phyloP scores from a whole-genome alignment of 768 basidiomycete species.

The Russula olivacea region DNA sequence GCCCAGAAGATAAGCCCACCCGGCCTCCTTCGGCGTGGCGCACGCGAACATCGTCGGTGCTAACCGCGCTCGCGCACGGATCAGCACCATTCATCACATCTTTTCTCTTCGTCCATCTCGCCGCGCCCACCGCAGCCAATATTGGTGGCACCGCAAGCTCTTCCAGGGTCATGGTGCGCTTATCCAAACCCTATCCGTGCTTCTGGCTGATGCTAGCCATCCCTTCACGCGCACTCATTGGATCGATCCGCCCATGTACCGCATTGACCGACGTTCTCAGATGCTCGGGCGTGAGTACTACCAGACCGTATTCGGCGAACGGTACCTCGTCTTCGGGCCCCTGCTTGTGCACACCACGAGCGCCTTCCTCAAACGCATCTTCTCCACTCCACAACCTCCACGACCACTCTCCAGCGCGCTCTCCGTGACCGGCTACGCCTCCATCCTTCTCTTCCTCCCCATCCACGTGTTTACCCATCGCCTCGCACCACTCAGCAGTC shows the following conservation, averaged over 20 bases:
- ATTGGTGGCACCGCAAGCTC: conserved; percentile 59
- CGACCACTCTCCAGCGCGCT: conserved; percentile 41
- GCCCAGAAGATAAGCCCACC: conserved; percentile 3
- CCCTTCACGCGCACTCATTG: no score
- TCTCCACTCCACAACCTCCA: conserved; percentile 36
- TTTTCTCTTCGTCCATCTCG: conserved; percentile 74
- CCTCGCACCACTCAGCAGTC: conserved; percentile 39
- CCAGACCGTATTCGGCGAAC: conserved; percentile 64
- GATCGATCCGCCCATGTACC: no score
- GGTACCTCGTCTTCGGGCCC: conserved; percentile 59
- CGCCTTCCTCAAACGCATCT: conserved; percentile 52
- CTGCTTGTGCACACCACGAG: conserved; percentile 59
- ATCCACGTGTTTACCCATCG: conserved; percentile 70
- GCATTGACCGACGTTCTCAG: conserved; percentile 34
- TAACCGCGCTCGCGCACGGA: conserved; percentile 59
- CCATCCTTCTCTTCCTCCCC: conserved; percentile 52
- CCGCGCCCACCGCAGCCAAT: conserved; percentile 65
- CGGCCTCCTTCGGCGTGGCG: conserved; percentile 6
- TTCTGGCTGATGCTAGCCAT: neutral
- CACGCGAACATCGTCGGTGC: conserved; percentile 24
- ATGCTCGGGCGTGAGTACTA: conserved; percentile 83
- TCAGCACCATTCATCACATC: conserved; percentile 72
- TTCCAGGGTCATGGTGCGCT: conserved; percentile 68
- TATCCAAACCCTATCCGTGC: no score
- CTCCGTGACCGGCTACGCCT: conserved; percentile 58